Evolutionary conservation across 139 green algal species (phyloP).

Genomic region (Closterium sp.): DNA sequence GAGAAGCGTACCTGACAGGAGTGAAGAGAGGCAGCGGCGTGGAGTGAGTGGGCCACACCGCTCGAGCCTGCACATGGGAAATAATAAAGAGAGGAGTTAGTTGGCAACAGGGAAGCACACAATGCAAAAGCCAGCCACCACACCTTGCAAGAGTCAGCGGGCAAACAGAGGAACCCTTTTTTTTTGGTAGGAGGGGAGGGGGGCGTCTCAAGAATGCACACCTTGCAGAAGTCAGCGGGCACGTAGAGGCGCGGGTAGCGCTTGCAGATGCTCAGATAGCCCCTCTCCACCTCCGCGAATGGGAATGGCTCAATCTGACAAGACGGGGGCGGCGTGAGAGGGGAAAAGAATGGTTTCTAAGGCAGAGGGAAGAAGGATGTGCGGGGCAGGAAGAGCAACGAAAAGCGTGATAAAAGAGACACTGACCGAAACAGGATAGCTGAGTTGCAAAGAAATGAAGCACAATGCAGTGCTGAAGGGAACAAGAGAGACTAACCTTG

Average conservation of each 20-base stretch:
- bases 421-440: too few species aligned
- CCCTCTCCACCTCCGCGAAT: conserved; percentile 32
- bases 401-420: too few species aligned
- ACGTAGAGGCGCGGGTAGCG: conserved; percentile 3
- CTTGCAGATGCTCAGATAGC: conserved; percentile 40
- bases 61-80: background rate
- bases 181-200: too few species aligned
- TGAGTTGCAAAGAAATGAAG: too few species aligned
- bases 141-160: too few species aligned
- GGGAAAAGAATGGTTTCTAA: background rate
- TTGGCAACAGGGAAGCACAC: background rate
- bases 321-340: background rate
- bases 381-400: background rate
- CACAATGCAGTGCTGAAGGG: too few species aligned
- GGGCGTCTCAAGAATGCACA: too few species aligned
- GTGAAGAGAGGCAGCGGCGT: background rate
- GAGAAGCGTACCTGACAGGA: background rate
- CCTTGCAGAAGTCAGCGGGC: too few species aligned
- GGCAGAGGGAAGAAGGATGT: background rate
- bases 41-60: background rate
- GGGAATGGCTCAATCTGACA: conserved; percentile 35
- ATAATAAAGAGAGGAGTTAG: background rate
- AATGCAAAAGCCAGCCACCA: background rate
- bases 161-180: too few species aligned
- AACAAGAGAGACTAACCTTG: conserved; percentile 5